Evolutionary conservation across 2,329 filamentous ascomycete species (phyloP).

Genomic region (Tolypocladium sp.): DNA sequence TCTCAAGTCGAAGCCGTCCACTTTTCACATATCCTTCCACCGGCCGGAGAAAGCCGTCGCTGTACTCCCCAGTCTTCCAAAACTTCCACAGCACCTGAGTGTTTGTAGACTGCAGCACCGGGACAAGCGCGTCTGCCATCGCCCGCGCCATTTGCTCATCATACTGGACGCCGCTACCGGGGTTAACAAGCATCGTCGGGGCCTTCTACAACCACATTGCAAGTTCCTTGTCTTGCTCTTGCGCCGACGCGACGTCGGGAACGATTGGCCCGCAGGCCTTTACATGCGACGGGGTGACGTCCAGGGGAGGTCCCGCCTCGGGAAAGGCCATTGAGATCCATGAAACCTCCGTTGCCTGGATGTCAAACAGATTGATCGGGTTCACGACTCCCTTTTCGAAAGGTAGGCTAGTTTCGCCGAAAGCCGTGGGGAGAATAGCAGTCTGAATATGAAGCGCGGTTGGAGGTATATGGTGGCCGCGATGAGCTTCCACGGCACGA

Average conservation of each 20-base stretch:
- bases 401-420: conserved; percentile 22
- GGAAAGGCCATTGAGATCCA: conserved; percentile 15
- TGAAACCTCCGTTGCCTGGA: conserved; percentile 12
- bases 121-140: conserved; percentile 15
- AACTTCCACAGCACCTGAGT: conserved; percentile 26
- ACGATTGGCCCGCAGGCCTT: conserved; percentile 12
- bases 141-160: conserved; percentile 10
- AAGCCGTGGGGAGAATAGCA: conserved; percentile 3
- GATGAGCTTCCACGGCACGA: conserved; percentile 33
- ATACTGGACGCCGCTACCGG: conserved; percentile 29
- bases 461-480: conserved; percentile 25
- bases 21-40: conserved; percentile 8
- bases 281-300: conserved; percentile 23
- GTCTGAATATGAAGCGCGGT: conserved; percentile 9
- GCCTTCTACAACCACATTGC: conserved; percentile 28
- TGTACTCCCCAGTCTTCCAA: conserved; percentile 5
- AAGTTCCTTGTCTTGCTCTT: conserved; percentile 30
- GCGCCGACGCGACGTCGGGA: too few species aligned
- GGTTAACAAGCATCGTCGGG: conserved; percentile 37
- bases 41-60: conserved; percentile 5
- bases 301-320: conserved; percentile 20
- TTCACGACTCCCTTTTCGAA: conserved; percentile 11
- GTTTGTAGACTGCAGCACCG: conserved; percentile 8
- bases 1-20: conserved; percentile 13
- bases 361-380: conserved; percentile 10